Conservation (phyloP, 345 rosid genomes). For the Lumnitzera racemosa region DNA sequence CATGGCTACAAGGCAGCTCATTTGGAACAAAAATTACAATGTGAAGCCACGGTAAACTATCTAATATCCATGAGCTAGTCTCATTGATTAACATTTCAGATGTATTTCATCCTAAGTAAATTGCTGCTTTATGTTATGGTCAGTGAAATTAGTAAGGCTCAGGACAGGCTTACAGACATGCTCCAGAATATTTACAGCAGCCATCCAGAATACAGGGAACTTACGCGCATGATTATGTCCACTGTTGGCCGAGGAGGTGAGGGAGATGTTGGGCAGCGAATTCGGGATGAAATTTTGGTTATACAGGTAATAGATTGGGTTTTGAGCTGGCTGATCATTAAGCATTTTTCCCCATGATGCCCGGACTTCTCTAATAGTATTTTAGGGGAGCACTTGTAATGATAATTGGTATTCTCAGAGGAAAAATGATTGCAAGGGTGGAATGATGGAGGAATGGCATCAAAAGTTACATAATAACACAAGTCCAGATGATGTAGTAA, state of each 20-base stretch:
- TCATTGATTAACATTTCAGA: not conserved
- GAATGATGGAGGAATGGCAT: slow-evolving; percentile 99
- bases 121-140: not conserved
- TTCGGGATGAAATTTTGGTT: slow-evolving; percentile 94
- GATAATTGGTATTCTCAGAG: slow-evolving; percentile 43
- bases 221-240: slow-evolving; percentile 81
- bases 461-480: slow-evolving; percentile 98
- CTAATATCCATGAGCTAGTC: not conserved
- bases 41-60: slow-evolving; percentile 87
- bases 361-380: not conserved
- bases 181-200: slow-evolving; percentile 57
- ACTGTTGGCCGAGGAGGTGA: slow-evolving; percentile 99
- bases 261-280: slow-evolving; percentile 99
- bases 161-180: slow-evolving; percentile 81
- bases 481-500: slow-evolving; percentile 96
- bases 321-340: not conserved
- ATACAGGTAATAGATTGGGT: slow-evolving; percentile 55
- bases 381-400: slow-evolving; percentile 1
- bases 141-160: slow-evolving; percentile 98
- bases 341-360: not conserved
- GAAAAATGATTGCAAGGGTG: slow-evolving; percentile 92
- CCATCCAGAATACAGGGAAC: slow-evolving; percentile 62
- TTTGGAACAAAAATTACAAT: slow-evolving; percentile 98
- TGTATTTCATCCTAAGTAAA: not conserved
- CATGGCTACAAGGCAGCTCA: slow-evolving; percentile 98